Evolutionary conservation across 2,329 filamentous ascomycete species (phyloP), one percentile per base, ranked within the genome.

Genomic region (Alternaria arbusti): DNA sequence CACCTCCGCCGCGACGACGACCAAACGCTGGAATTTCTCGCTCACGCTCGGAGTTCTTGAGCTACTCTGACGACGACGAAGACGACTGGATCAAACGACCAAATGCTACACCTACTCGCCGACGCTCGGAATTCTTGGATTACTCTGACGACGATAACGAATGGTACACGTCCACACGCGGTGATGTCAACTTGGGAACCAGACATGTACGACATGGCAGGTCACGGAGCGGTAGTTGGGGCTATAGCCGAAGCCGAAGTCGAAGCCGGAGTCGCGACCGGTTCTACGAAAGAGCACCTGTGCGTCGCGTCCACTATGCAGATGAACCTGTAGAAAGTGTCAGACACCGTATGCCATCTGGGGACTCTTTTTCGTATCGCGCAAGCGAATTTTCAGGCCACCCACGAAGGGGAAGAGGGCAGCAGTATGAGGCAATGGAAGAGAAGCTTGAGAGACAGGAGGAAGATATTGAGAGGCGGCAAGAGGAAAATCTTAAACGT

Each of bases 171-270:
- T 30, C 11, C 28, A 11, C 10, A 30, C 28, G 32, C 32, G 32
- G 32, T 4, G 3, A 2, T n/a, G 32, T 36, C 3, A 15, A 36
- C 1, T 1, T n/a, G 3, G 2, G 1, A n/a, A 5, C 15, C 1
- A 36, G 2, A 40, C 5, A 40, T 40, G 0, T 0, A 9, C 32
- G 32, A 40, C 32, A 0, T 40, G 32, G 32, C 8, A 40, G 32
- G 32, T n/a, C 15, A 40, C 32, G 32, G 15, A 40, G 32, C 32
- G 15, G 32, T 40, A n/a, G 15, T n/a, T 40, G 32, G 32, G n/a
- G n/a, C n/a, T n/a, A n/a, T n/a, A n/a, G 4, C 32, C 32, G 1
- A n/a, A 17, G 32, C 32, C 32, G 8, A 40, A 40, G 32, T 6
- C 32, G 15, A 40, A 40, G 15, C 15, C 15, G 2, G 15, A 40